Evolutionary conservation across 805 yeast genomes (phyloP), one percentile per base, ranked within the genome.

Genomic region (Lipomyces kockii): DNA sequence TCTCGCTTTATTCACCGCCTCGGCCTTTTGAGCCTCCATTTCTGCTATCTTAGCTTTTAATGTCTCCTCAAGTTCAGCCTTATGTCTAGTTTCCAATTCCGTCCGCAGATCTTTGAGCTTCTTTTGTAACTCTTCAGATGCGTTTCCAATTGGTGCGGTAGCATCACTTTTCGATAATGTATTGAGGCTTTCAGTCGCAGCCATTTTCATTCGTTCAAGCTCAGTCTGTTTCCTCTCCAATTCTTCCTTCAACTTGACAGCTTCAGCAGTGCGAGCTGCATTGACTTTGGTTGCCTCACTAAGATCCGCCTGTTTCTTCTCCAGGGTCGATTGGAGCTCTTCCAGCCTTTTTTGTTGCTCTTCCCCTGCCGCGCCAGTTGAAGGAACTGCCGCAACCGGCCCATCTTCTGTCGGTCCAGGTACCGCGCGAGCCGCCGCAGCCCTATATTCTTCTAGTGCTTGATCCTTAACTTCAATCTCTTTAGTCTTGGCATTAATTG

Each of bases 1-100:
- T 60, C 85, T 79, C 2, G 84, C 82, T 58, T 81, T 83, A 39
- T 80, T 82, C 22, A 83, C 80, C 57, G 82, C 80, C 66, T 80
- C 78, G 72, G 61, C 74, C 76, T 71, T 79, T 77, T 78, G 81
- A 54, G 74, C 76, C 64, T 82, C 82, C 73, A 85, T 78, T 62
- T 81, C 79, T 8, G 77, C 77, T 64, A 55, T 57, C 65, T 64
- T 69, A 4, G 57, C 64, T n/a, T 25, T 60, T 11, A 65, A 14
- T 20, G 64, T 61, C 17, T 51, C 20, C 12, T 68, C 73, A 52
- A 69, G 66, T 54, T 75, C 76, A 4, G 65, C 68, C 68, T 81
- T 75, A 29, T 75, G 74, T 60, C 75, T 73, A 39, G 60, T 58
- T 17, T 72, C 73, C 22, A 74, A 65, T 52, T 76, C 76, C 17